Percentiles rank a stretch among this genome's conserved stretches.
phyloP scores from a whole-genome alignment of 108 stramenopile genomes.

The Cyclotella sp. region DNA sequence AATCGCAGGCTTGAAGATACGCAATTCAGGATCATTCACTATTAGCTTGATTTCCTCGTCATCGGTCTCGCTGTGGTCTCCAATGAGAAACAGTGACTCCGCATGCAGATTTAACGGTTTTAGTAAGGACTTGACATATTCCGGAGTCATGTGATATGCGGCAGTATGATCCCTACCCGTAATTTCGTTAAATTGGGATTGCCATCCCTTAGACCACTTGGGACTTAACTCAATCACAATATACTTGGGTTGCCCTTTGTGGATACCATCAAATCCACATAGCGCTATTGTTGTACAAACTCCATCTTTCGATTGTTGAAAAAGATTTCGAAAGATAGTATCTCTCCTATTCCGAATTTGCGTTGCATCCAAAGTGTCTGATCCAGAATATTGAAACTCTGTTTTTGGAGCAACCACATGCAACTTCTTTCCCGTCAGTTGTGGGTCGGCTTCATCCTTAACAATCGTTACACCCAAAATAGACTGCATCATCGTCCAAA shows the following conservation, averaged over 20 bases:
- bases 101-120: slow-evolving; percentile 1
- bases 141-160: slow-evolving; percentile 2
- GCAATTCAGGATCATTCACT: background rate
- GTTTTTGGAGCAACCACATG: background rate
- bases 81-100: background rate
- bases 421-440: background rate
- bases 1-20: background rate
- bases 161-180: background rate
- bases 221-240: slow-evolving; percentile 5
- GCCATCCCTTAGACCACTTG: background rate
- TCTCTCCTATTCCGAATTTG: slow-evolving; percentile 5
- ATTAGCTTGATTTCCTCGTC: slow-evolving; percentile 3
- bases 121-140: background rate
- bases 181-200: background rate
- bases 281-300: background rate
- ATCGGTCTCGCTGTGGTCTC: background rate
- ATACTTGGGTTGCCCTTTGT: background rate
- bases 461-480: background rate
- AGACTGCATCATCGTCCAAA: background rate
- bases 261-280: background rate
- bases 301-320: background rate
- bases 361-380: background rate
- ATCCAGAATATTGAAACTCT: background rate
- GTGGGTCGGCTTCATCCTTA: background rate
- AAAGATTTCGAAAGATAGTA: slow-evolving; percentile 10